Base-by-base conservation (phyloP, 768 basidiomycete genomes). In the Porpolomopsis calyptriformis region DNA sequence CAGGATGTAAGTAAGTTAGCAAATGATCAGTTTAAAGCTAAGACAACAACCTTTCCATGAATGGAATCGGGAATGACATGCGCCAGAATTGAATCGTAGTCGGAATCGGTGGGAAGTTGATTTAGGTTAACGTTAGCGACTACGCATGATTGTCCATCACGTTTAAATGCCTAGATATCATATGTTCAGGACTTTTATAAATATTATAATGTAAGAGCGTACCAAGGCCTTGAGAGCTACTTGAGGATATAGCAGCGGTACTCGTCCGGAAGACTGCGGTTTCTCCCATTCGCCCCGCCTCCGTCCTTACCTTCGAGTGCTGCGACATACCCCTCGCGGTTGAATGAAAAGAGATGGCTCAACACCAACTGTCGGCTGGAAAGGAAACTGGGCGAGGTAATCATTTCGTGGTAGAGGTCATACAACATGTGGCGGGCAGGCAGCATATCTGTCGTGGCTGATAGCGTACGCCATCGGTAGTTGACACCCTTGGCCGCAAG, bases 61-160 rank as follows among this genome's bases (percentile, higher is more conserved):
- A 45, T 19, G 29, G 49, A 40, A 35, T 47, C 22, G 36, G 49
- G 49, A 40, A 49, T 47, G 23, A 49, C 39, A 40, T 50, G 46
- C 26, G 49, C 39, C 31, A 50, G 38, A 47, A 46, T 47, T 6
- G 49, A 35, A 19, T 20, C 35, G 27, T 39, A 4, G 18, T 42
- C 48, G 16, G 24, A 31, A 11, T 42, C 47, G 43, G 7, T 7
- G 14, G 29, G 29, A n/a, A n/a, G n/a, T n/a, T n/a, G n/a, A 4
- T 43, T 31, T 22, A 43, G 29, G n/a, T 16, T 27, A 4, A 20
- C 42, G 16, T 16, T 10, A 10, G 42, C 29, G 5, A 43, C 8
- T 5, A 20, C 11, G 18, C 42, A 43, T 26, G 26, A 18, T 43
- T 4, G 4, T 12, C 42, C 42, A 18, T 43, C 42, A 22, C 42